Conservation (phyloP, 441 rosid genomes). For the Pelargonium fulgidum region DNA sequence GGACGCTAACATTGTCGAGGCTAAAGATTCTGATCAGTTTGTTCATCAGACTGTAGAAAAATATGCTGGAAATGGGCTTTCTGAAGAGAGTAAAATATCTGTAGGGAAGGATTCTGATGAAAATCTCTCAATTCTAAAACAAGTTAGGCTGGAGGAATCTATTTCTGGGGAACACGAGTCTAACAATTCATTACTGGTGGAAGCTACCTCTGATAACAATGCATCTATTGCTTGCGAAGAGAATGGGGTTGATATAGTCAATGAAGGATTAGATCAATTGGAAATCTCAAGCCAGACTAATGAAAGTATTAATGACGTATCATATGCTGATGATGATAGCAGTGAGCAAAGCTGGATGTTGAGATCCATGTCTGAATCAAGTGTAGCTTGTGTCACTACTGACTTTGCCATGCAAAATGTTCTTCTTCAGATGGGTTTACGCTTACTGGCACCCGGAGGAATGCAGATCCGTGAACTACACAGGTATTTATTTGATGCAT, state of each 20-base stretch:
- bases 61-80: slow-evolving; percentile 21
- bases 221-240: slow-evolving; percentile 24
- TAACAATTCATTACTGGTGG: slow-evolving; percentile 12
- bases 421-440: slow-evolving; percentile 90
- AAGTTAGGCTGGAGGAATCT: slow-evolving; percentile 66
- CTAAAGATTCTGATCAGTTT: slow-evolving; percentile 19
- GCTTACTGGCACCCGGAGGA: slow-evolving; percentile 81
- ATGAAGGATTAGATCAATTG: slow-evolving; percentile 33
- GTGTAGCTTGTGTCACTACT: slow-evolving; percentile 82
- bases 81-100: slow-evolving; percentile 25
- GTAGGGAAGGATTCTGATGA: slow-evolving; percentile 27
- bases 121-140: slow-evolving; percentile 40
- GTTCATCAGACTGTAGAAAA: slow-evolving; percentile 24
- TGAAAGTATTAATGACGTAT: slow-evolving; percentile 40
- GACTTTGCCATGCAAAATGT: slow-evolving; percentile 97
- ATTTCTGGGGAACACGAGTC: slow-evolving; percentile 21
- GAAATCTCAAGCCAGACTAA: slow-evolving; percentile 49
- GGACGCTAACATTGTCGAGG: slow-evolving; percentile 22
- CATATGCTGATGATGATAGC: slow-evolving; percentile 54
- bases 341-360: slow-evolving; percentile 82
- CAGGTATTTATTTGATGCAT: slow-evolving; percentile 37
- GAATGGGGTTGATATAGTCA: slow-evolving; percentile 25
- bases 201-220: slow-evolving; percentile 22
- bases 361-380: slow-evolving; percentile 83
- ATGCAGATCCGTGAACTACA: slow-evolving; percentile 79